Percentiles rank a stretch among this genome's conserved stretches.
Evolutionary conservation across 164 flowering plant genomes (phyloP).

Genomic region (Brasenia schreberi): DNA sequence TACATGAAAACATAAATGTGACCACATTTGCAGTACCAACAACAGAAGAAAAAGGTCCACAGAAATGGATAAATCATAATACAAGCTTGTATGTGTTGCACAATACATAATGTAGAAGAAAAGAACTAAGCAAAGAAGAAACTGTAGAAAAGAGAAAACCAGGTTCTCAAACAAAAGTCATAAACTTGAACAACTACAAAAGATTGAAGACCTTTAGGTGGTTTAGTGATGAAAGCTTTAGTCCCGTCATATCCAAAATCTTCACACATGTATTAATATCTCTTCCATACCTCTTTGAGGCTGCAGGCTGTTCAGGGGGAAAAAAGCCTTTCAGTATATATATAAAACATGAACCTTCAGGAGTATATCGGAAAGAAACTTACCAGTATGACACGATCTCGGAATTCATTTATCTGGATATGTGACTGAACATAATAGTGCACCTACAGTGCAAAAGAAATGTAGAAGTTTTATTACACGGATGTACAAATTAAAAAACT

Average conservation of each 20-base stretch:
- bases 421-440: slow-evolving; percentile 90
- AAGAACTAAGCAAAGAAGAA: background rate
- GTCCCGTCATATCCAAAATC: slow-evolving; percentile 93
- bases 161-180: background rate
- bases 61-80: too few species aligned
- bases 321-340: background rate
- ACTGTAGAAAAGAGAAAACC: background rate
- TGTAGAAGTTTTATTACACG: background rate
- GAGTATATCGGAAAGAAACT: slow-evolving; percentile 12
- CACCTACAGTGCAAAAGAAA: slow-evolving; percentile 31
- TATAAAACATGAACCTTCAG: background rate
- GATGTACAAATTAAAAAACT: background rate
- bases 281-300: slow-evolving; percentile 53
- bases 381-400: slow-evolving; percentile 89
- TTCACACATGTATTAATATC: slow-evolving; percentile 71
- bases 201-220: slow-evolving; percentile 57
- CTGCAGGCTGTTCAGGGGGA: slow-evolving; percentile 53
- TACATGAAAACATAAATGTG: too few species aligned
- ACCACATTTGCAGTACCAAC: too few species aligned
- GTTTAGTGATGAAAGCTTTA: slow-evolving; percentile 78
- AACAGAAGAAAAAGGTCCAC: too few species aligned
- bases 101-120: too few species aligned
- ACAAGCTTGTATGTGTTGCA: too few species aligned
- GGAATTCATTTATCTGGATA: slow-evolving; percentile 93
- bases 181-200: background rate